Conservation (phyloP, 192 early-diverging fungal genomes). For the Backusella mclennaniae region DNA sequence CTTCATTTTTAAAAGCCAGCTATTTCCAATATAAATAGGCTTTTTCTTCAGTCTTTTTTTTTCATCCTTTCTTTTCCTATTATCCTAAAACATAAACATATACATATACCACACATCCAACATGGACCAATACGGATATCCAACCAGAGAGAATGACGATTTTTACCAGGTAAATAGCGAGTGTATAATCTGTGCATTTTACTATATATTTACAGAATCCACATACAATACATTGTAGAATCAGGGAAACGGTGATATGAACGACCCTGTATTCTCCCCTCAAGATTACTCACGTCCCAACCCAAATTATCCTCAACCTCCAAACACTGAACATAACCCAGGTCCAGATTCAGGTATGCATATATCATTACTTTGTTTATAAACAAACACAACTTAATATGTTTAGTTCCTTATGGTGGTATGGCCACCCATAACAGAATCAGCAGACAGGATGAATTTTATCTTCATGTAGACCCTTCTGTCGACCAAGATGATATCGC, state of each 20-base stretch:
- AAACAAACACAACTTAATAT: neutral
- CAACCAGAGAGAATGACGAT: neutral
- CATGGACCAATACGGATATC: neutral
- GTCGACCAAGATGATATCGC: conserved; percentile 26
- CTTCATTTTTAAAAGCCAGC: neutral
- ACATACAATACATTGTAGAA: neutral
- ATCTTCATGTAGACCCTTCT: conserved; percentile 18
- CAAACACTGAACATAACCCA: conserved; percentile 23
- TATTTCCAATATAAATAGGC: neutral
- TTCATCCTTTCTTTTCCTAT: neutral
- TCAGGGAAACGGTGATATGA: neutral
- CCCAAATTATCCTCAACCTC: conserved; percentile 28
- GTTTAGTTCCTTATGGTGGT: neutral
- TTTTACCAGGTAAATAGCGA: neutral
- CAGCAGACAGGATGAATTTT: neutral
- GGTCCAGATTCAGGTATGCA: conserved; percentile 4
- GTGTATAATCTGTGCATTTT: neutral
- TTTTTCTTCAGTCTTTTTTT: neutral
- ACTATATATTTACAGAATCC: neutral
- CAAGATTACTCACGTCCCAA: neutral
- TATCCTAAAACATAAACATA: neutral
- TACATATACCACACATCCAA: neutral
- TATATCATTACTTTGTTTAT: neutral
- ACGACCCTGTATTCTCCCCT: neutral
- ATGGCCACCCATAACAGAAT: conserved; percentile 7